Base-by-base conservation (phyloP, 352 stramenopile species). In the Globisporangium emineosum region DNA sequence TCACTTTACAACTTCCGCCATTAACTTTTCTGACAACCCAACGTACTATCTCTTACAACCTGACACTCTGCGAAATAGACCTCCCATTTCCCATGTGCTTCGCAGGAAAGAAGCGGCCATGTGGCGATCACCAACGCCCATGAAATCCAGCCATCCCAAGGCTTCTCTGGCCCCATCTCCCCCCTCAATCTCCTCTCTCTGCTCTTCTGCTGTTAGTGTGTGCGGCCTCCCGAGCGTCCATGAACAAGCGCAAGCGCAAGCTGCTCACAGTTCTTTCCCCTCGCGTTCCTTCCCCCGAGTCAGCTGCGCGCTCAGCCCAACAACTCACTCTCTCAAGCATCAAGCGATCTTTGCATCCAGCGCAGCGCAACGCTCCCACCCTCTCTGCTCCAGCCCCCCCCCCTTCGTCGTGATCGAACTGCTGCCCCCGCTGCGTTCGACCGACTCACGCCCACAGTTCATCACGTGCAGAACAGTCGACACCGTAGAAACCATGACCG, bases 391-490 rank as follows among this genome's bases (percentile, higher is more conserved):
- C 21, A 8, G 9, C 30, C 19, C 29, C 19, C 51, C 51, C 13
- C 15, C 23, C n/a, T 12, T 51, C 43, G 43, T 51, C 43, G 43
- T 43, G 51, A 57, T 29, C 29, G 51, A 42, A 57, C 51, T 17
- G 50, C 29, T 47, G 37, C 37, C 17, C 43, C 32, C 37, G 23
- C 56, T 23, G 56, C 29, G 29, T 53, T 51, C 35, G 56, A 54
- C 29, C 54, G 54, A 21, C 25, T 32, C 6, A 19, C 12, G 25
- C 33, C 60, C 51, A 32, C 58, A 64, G 51, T 65, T 57, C 60
- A 65, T 50, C 50, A 65, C 60, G 60, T 65, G 60, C 60, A 55
- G 50, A 25, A 60, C 60, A 50, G 32, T 65, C 49, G 60, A 65
- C 23, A 65, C 60, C 42, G 35, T 60, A 25, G 50, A 65, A 30